Evolutionary conservation across 2,329 filamentous ascomycete genomes (phyloP), one percentile per base, ranked within the genome.

Genomic region (Hirsutella rhossiliensis): DNA sequence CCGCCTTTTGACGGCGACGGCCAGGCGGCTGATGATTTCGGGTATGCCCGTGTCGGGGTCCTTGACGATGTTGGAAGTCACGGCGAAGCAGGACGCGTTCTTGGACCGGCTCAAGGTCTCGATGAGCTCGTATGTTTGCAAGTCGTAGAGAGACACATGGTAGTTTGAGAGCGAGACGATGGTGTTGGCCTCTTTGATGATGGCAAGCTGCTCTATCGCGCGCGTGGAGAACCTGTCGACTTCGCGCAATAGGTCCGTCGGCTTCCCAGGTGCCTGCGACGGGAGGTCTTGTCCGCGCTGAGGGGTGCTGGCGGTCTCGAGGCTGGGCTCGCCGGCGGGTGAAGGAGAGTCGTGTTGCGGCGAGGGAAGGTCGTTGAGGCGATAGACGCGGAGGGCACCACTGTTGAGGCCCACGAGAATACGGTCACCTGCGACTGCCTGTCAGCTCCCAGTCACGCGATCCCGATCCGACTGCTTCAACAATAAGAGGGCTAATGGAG

Each of bases 51-150:
- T 95, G 41, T 79, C 78, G 6, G 80, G 68, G 62, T 98, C 92
- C 61, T 92, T 90, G 52, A 94, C 84, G 44, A 97, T 94, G 62
- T 97, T 95, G 50, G 87, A 94, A 2, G 89, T 96, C 38, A 95
- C 87, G 1, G 90, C 88, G 62, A 98, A 97, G 38, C 82, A 82
- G 2, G 82, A 82, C 13, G 92, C 90, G 53, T 92, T 92, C 65
- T 86, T 92, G 12, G 89, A 95, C 59, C 83, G 82, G 42, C 78
- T 68, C 38, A 98, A 71, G 1, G 74, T 84, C 62, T 95, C 85
- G 56, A 90, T 78, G 45, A 89, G 73, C 51, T 84, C 75, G 63
- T 94, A 96, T 28, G 80, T 86, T 50, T 90, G 80, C 19, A 94
- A 72, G 61, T 98, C 89, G 66, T 98, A 82, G 30, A 97, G 79